Evolutionary conservation across 345 rosid genomes (phyloP).

Genomic region (Melastoma malabathricum): DNA sequence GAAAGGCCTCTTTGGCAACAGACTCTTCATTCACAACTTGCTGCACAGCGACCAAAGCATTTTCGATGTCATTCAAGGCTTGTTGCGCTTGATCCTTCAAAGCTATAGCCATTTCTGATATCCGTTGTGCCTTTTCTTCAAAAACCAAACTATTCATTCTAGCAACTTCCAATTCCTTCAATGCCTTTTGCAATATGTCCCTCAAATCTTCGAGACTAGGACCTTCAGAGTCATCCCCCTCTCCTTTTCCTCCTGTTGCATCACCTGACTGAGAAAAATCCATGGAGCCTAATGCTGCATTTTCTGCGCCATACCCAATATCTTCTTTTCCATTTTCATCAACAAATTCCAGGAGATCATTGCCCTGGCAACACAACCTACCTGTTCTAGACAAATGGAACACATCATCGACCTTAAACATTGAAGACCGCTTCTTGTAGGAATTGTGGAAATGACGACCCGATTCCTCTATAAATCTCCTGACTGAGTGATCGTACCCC

Average conservation of each 20-base stretch:
- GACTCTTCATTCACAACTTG: conserved; percentile 51
- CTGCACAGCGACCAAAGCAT: conserved; percentile 37
- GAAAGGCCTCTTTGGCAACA: conserved; percentile 59
- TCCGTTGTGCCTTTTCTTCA: conserved; percentile 79
- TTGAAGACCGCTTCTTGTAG: conserved; percentile 12
- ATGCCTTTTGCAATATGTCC: conserved; percentile 45
- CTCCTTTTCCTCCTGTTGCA: conserved; percentile 23
- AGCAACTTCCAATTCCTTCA: conserved; percentile 66
- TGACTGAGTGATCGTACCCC: conserved; percentile 19
- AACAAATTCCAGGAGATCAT: conserved; percentile 45
- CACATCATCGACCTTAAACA: conserved; percentile 15
- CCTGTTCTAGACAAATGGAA: conserved; percentile 18
- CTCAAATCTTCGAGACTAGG: conserved; percentile 45
- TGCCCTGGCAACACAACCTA: conserved; percentile 37
- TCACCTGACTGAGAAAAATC: conserved; percentile 16
- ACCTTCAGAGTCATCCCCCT: conserved; percentile 17
- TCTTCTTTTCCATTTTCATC: conserved; percentile 46
- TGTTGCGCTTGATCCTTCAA: conserved; percentile 59
- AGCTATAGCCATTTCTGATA: conserved; percentile 77
- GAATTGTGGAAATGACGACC: conserved; percentile 14
- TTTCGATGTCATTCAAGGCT: conserved; percentile 55
- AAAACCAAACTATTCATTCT: conserved; percentile 58
- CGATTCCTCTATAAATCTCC: conserved; percentile 18
- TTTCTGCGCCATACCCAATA: conserved; percentile 20
- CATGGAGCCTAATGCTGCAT: conserved; percentile 11